phyloP scores from a whole-genome alignment of 352 stramenopile genomes.

The Phytophthora quininea region DNA sequence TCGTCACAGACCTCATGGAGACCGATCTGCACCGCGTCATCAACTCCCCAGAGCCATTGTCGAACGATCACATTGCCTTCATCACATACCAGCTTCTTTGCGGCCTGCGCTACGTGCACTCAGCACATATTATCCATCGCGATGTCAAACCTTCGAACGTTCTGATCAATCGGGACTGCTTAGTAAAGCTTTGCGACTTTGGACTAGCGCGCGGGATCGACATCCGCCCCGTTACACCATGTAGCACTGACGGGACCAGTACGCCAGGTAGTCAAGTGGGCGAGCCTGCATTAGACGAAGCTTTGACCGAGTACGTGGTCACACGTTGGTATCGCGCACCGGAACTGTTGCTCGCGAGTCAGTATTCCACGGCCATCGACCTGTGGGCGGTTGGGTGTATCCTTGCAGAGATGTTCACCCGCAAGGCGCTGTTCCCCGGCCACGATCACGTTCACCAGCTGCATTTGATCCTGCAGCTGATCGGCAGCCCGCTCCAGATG shows the following conservation, averaged over 20 bases:
- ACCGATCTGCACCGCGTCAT: conserved; percentile 84
- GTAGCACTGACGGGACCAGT: conserved; percentile 29
- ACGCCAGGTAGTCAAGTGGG: conserved; percentile 44
- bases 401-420: conserved; percentile 96
- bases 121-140: conserved; percentile 83
- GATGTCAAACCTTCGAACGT: conserved; percentile 98
- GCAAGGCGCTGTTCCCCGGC: conserved; percentile 79
- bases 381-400: conserved; percentile 98
- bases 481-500: conserved; percentile 63
- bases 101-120: conserved; percentile 85
- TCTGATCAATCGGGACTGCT: conserved; percentile 92
- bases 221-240: conserved; percentile 30
- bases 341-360: conserved; percentile 93
- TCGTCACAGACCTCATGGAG: conserved; percentile 86
- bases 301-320: conserved; percentile 92
- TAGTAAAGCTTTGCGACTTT: conserved; percentile 92
- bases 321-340: conserved; percentile 95
- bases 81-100: conserved; percentile 87
- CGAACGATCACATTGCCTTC: conserved; percentile 80
- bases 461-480: conserved; percentile 84
- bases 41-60: conserved; percentile 72
- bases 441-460: conserved; percentile 91
- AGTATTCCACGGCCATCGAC: conserved; percentile 96
- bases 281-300: conserved; percentile 48
- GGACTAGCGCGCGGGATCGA: conserved; percentile 84